Evolutionary conservation across 805 yeast species (phyloP).

Genomic region (Metschnikowia rubicola): DNA sequence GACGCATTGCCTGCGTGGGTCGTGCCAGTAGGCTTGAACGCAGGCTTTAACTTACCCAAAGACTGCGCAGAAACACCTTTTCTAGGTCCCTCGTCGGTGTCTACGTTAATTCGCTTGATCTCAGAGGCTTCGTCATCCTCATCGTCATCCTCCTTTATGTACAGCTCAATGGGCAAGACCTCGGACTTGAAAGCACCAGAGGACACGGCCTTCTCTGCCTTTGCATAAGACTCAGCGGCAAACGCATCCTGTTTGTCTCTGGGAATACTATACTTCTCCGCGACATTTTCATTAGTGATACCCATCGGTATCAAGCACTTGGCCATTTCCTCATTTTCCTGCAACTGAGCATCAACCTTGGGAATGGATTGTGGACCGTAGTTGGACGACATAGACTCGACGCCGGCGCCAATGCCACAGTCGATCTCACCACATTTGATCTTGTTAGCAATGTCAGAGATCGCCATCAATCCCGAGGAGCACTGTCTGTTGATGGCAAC

Average conservation of each 20-base stretch:
- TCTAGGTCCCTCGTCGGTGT: conserved; percentile 88
- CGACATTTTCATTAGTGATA: conserved; percentile 88
- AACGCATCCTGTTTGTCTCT: conserved; percentile 81
- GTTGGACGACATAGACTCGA: conserved; percentile 88
- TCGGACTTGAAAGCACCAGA: conserved; percentile 81
- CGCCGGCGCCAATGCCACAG: conserved; percentile 89
- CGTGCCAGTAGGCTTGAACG: conserved; percentile 77
- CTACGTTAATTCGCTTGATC: conserved; percentile 42
- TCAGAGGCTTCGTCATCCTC: conserved; percentile 43
- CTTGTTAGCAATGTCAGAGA: conserved; percentile 85
- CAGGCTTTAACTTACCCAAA: conserved; percentile 75
- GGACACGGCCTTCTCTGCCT: conserved; percentile 74
- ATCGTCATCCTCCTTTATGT: conserved; percentile 50
- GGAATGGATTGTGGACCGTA: conserved; percentile 81
- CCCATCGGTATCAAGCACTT: conserved; percentile 96
- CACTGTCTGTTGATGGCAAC: conserved; percentile 90
- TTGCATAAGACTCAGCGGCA: conserved; percentile 81
- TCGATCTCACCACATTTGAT: conserved; percentile 84
- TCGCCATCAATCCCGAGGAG: conserved; percentile 89
- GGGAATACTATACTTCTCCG: conserved; percentile 57
- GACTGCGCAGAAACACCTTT: conserved; percentile 76
- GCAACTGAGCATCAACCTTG: conserved; percentile 32
- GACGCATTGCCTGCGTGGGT: conserved; percentile 97
- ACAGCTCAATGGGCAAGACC: conserved; percentile 75
- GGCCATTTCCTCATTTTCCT: conserved; percentile 38